A percentile compares a stretch with the other conserved stretches of the same genome.
Conservation (phyloP, 2,329 filamentous ascomycete species). For the Calonectria ilicicola region DNA sequence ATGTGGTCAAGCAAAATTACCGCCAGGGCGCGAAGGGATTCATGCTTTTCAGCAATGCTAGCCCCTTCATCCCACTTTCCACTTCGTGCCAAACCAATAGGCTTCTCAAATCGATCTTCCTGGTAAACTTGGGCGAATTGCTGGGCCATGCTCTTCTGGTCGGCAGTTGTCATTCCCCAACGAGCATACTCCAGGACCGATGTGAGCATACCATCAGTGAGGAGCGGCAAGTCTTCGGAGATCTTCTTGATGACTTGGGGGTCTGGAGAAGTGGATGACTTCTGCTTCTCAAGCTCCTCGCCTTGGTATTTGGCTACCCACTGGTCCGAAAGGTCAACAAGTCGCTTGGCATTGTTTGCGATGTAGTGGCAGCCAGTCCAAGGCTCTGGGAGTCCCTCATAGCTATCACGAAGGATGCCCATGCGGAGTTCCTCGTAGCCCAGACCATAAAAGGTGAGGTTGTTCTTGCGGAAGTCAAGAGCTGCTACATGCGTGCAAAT, state of each 20-base stretch:
- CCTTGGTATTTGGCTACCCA: conserved; percentile 64
- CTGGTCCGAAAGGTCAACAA: conserved; percentile 68
- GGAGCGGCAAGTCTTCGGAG: conserved; percentile 59
- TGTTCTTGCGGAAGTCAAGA: conserved; percentile 78
- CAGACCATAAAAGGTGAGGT: conserved; percentile 80
- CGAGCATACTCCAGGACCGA: conserved; percentile 65
- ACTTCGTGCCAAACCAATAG: conserved; percentile 65
- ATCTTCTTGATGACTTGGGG: conserved; percentile 58
- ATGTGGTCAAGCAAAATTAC: conserved; percentile 68
- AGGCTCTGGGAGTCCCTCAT: conserved; percentile 78
- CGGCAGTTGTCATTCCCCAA: conserved; percentile 60
- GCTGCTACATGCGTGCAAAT: conserved; percentile 69
- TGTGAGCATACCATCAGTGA: conserved; percentile 68
- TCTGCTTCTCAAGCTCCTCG: conserved; percentile 43
- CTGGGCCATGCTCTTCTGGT: conserved; percentile 57
- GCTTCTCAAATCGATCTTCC: conserved; percentile 63
- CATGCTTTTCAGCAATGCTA: conserved; percentile 69
- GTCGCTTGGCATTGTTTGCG: conserved; percentile 71
- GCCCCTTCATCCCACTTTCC: conserved; percentile 70
- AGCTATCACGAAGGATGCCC: conserved; percentile 73
- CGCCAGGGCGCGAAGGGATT: conserved; percentile 66
- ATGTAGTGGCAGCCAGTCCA: conserved; percentile 83
- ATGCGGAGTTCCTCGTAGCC: conserved; percentile 73
- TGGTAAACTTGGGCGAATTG: conserved; percentile 62
- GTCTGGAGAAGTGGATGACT: conserved; percentile 51